Conservation (phyloP, 2,329 filamentous ascomycete species). For the Aphanoascus verrucosus region DNA sequence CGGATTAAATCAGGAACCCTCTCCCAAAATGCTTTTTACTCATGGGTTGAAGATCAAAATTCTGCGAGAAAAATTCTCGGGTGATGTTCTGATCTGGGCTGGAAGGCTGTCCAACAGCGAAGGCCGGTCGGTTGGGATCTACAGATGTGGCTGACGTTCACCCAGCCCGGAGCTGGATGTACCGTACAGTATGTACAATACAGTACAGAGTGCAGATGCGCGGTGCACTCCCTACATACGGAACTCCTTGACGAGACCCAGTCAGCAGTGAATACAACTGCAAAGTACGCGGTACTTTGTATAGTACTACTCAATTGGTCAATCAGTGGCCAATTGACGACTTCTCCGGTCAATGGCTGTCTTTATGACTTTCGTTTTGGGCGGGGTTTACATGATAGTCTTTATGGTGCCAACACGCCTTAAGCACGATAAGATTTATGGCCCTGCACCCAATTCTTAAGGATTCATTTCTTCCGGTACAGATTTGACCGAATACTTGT, state of each 20-base stretch:
- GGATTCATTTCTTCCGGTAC: no score
- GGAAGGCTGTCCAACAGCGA: not conserved
- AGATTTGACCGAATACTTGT: no score
- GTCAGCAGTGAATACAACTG: not conserved
- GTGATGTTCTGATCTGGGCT: not conserved
- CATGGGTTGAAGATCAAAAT: not conserved
- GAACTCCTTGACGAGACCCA: not conserved
- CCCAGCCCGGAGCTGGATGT: not conserved
- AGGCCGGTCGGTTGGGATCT: not conserved
- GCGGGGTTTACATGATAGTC: not conserved
- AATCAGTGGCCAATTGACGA: not conserved
- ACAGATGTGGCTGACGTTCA: not conserved
- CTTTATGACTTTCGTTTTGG: constrained; percentile 1
- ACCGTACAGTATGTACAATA: not conserved
- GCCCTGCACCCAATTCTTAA: no score
- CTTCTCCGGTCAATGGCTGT: not conserved
- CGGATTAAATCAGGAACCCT: not conserved
- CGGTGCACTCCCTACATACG: not conserved
- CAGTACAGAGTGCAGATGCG: no score
- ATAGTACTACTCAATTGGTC: no score
- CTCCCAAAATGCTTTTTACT: not conserved
- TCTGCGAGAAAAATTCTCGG: not conserved
- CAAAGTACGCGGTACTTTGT: no score
- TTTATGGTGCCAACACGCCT: not conserved
- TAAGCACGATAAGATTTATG: not conserved